These are phyloP conservation scores for Xenosphaeropsis pyriputrescens DNA, from an alignment of 2,329 filamentous ascomycete species.

Conservation along the genomic window DNA sequence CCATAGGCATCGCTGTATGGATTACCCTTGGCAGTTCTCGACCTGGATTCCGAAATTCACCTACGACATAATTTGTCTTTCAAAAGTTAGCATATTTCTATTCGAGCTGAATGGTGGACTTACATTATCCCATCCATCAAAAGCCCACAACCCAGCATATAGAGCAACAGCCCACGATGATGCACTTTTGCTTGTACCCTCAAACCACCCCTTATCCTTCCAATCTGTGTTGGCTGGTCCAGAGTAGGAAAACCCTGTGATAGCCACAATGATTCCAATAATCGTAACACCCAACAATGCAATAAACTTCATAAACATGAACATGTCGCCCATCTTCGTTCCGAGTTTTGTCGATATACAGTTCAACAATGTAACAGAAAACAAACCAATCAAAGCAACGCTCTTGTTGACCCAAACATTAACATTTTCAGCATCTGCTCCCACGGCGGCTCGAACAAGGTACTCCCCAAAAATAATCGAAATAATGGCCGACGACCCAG, in stretches of 20 bases:
- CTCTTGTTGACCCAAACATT: constrained; percentile 84
- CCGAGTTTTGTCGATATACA: constrained; percentile 82
- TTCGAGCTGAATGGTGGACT: constrained; percentile 20
- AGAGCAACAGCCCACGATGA: constrained; percentile 87
- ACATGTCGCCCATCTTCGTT: constrained; percentile 74
- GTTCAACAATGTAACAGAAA: constrained; percentile 71
- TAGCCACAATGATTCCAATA: constrained; percentile 76
- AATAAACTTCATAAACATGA: constrained; percentile 96
- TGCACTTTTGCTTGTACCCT: constrained; percentile 63
- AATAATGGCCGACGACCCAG: constrained; percentile 85
- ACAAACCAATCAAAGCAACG: constrained; percentile 64
- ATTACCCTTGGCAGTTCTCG: constrained; percentile 89
- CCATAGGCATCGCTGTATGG: constrained; percentile 88
- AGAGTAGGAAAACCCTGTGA: constrained; percentile 67
- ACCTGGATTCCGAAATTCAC: constrained; percentile 84
- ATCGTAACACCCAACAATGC: constrained; percentile 77
- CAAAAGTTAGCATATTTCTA: constrained; percentile 12
- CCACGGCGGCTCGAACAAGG: constrained; percentile 73
- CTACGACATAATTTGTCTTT: constrained; percentile 92
- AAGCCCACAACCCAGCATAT: constrained; percentile 94
- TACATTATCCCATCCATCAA: constrained; percentile 98
- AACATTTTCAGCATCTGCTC: constrained; percentile 68
- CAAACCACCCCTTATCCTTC: constrained; percentile 82
- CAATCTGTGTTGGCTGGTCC: constrained; percentile 69
- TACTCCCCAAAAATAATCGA: constrained; percentile 98